Evolutionary conservation across 352 stramenopile species (phyloP).

Genomic region (Globisporangium paddicum): DNA sequence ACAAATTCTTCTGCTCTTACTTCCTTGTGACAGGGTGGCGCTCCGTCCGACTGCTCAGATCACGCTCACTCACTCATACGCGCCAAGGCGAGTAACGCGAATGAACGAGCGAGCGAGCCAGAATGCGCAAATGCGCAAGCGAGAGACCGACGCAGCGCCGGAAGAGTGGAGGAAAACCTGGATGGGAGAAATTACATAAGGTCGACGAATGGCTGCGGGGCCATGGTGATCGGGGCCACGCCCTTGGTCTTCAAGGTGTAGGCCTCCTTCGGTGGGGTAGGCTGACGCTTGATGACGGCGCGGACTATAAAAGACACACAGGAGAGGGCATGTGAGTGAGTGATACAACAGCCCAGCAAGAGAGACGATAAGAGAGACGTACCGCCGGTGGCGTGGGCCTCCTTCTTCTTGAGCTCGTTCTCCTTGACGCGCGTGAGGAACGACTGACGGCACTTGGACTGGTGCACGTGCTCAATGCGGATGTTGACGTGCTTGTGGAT

Average conservation of each 20-base stretch:
- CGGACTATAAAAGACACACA: conserved; percentile 35
- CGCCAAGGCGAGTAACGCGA: background rate
- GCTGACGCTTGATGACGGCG: conserved; percentile 94
- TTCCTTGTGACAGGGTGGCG: background rate
- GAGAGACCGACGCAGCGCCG: background rate
- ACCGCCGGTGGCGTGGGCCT: conserved; percentile 88
- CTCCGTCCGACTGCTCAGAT: background rate
- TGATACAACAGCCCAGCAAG: conserved; percentile 39
- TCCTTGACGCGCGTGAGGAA: conserved; percentile 97
- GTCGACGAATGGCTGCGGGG: conserved; percentile 97
- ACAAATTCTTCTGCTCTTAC: conserved; percentile 17
- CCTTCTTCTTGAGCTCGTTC: conserved; percentile 98
- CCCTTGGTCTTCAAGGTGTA: conserved; percentile 94
- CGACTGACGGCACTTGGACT: conserved; percentile 98
- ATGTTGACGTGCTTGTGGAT: conserved; percentile 99
- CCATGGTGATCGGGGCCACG: conserved; percentile 93
- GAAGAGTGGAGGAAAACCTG: conserved; percentile 14
- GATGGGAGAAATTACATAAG: conserved; percentile 89
- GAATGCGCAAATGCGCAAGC: background rate
- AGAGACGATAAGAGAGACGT: conserved; percentile 21
- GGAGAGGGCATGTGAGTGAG: background rate
- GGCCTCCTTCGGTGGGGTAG: conserved; percentile 92
- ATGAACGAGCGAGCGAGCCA: background rate
- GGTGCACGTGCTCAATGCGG: conserved; percentile 98
- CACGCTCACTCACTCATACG: background rate